These are phyloP conservation scores for Crithidia expoeki DNA, from an alignment of 208 protist species.

Conservation along the genomic window DNA sequence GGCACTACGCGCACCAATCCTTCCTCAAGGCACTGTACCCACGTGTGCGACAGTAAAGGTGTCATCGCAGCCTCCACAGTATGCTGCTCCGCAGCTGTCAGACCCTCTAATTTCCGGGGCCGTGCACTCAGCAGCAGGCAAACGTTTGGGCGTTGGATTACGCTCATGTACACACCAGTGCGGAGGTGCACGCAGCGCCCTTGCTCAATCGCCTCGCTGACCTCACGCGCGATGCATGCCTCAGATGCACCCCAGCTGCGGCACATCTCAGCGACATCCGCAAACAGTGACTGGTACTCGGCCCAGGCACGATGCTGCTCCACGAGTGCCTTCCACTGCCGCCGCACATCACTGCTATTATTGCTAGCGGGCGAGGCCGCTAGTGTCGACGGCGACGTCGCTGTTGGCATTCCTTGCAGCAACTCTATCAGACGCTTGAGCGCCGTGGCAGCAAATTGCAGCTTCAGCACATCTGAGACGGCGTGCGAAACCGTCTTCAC, in stretches of 20 bases:
- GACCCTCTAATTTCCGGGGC: slow-evolving; percentile 12
- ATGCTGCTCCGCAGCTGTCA: slow-evolving; percentile 27
- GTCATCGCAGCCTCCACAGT: slow-evolving; percentile 14
- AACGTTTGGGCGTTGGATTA: slow-evolving; percentile 48
- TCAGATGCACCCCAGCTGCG: slow-evolving; percentile 25
- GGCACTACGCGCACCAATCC: slow-evolving; percentile 22
- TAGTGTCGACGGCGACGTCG: neutral
- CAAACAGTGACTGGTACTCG: slow-evolving; percentile 33
- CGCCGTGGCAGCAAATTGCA: slow-evolving; percentile 38
- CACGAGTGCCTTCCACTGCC: slow-evolving; percentile 31
- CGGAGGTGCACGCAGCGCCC: slow-evolving; percentile 57
- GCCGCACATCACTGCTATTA: neutral
- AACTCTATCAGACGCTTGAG: slow-evolving; percentile 37
- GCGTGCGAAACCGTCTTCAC: slow-evolving; percentile 27
- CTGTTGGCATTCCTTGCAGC: neutral
- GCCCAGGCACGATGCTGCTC: slow-evolving; percentile 29
- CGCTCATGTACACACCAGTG: slow-evolving; percentile 61
- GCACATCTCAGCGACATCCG: slow-evolving; percentile 27
- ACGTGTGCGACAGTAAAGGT: neutral
- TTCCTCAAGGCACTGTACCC: slow-evolving; percentile 13
- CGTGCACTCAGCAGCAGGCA: slow-evolving; percentile 20
- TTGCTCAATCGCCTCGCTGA: slow-evolving; percentile 32
- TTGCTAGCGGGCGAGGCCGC: neutral
- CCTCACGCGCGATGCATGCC: slow-evolving; percentile 29
- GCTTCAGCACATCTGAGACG: slow-evolving; percentile 40